Conservation (phyloP, 495 filamentous ascomycete genomes). For the Hypoxylon crocopeplum region DNA sequence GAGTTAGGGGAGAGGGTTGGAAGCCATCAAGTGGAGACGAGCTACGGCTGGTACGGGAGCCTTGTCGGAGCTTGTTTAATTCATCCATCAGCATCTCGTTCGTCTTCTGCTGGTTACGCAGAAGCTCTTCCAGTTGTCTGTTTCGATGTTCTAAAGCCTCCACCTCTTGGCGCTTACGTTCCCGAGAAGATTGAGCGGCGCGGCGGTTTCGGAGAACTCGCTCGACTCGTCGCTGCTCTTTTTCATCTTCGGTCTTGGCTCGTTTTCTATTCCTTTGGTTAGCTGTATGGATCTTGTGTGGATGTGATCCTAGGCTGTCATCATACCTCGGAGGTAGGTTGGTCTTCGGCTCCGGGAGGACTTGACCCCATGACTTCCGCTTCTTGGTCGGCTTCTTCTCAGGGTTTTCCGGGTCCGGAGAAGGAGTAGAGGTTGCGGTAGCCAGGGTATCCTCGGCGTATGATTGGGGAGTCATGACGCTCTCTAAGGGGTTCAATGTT, state of each 20-base stretch:
- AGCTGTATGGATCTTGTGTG: background rate
- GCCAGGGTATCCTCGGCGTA: slow-evolving; percentile 34
- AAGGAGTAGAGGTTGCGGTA: slow-evolving; percentile 12
- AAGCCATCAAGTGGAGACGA: slow-evolving; percentile 46
- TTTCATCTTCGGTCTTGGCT: slow-evolving; percentile 98
- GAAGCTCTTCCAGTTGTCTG: slow-evolving; percentile 69
- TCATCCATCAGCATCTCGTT: slow-evolving; percentile 71
- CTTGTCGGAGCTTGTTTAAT: slow-evolving; percentile 65
- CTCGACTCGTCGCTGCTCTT: slow-evolving; percentile 97
- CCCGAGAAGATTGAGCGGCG: slow-evolving; percentile 93
- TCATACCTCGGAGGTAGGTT: slow-evolving; percentile 91
- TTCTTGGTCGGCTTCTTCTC: slow-evolving; percentile 91
- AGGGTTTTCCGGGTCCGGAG: slow-evolving; percentile 26
- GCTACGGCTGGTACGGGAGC: slow-evolving; percentile 57
- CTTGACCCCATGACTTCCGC: slow-evolving; percentile 98
- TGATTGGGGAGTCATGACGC: slow-evolving; percentile 55
- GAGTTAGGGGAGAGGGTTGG: slow-evolving; percentile 54
- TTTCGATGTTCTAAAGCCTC: slow-evolving; percentile 85
- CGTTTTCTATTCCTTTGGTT: slow-evolving; percentile 71
- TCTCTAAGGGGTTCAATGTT: slow-evolving; percentile 48
- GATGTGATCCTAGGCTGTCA: background rate
- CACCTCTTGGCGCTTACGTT: slow-evolving; percentile 93
- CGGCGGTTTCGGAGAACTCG: slow-evolving; percentile 94
- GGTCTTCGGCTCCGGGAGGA: slow-evolving; percentile 94
- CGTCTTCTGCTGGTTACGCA: slow-evolving; percentile 68